phyloP scores from a whole-genome alignment of 23 red algal species.

The Gracilaria domingensis region DNA sequence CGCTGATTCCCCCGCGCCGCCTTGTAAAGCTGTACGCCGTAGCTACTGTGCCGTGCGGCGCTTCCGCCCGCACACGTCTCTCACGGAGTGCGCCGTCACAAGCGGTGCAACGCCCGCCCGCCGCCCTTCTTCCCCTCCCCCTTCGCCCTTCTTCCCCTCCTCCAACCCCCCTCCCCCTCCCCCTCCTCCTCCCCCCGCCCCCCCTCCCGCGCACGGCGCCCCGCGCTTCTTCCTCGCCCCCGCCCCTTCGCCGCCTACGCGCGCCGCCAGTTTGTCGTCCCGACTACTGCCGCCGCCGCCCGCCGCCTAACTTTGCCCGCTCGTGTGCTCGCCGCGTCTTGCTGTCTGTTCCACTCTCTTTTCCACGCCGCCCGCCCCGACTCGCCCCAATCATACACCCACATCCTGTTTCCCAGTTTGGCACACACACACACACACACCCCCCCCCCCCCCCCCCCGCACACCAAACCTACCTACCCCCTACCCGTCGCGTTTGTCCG shows the following conservation, averaged over 20 bases:
- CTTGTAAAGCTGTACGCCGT: neutral
- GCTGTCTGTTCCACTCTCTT: neutral
- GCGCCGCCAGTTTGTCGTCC: neutral
- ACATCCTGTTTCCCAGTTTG: conserved; percentile 1
- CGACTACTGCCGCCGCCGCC: neutral
- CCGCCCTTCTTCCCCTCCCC: neutral
- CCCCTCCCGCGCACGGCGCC: neutral
- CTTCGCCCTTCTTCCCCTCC: neutral
- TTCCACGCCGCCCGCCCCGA: neutral
- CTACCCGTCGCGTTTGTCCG: conserved; percentile 10
- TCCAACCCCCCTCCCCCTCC: neutral
- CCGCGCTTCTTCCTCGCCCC: neutral
- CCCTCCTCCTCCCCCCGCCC: neutral
- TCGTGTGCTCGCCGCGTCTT: neutral
- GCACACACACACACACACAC: neutral
- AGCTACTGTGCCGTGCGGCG: neutral
- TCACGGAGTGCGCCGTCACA: too few relatives aligned
- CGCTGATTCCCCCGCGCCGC: neutral
- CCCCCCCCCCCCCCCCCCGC: neutral
- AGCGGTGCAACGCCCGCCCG: neutral
- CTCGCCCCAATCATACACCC: conserved; percentile 1
- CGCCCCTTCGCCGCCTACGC: neutral
- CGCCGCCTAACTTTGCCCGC: neutral
- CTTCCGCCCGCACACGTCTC: neutral
- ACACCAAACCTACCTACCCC: neutral